phyloP scores from a whole-genome alignment of 768 basidiomycete genomes.

The Postia placenta region DNA sequence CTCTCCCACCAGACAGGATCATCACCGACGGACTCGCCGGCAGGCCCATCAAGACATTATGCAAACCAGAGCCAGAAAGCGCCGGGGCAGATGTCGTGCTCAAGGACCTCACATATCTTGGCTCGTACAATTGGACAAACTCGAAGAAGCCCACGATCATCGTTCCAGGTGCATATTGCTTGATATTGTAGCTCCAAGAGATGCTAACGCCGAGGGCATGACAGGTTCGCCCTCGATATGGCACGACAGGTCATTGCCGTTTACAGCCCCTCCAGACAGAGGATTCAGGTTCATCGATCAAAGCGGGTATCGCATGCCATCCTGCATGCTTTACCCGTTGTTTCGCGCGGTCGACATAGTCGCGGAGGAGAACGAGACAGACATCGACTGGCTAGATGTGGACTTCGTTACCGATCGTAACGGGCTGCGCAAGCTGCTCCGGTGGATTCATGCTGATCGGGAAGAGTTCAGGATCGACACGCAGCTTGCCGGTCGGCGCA shows the following conservation, averaged over 20 bases:
- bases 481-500: constrained; percentile 52
- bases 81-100: constrained; percentile 3
- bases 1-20: constrained; percentile 10
- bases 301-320: constrained; percentile 40
- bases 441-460: constrained; percentile 39
- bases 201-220: too few relatives aligned
- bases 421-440: constrained; percentile 54
- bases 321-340: constrained; percentile 44
- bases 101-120: constrained; percentile 34
- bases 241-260: constrained; percentile 43
- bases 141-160: constrained; percentile 39
- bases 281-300: constrained; percentile 50
- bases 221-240: constrained; percentile 58
- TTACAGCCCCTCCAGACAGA: constrained; percentile 46
- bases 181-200: too few relatives aligned
- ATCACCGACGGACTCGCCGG: constrained; percentile 6
- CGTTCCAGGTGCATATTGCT: constrained; percentile 37
- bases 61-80: constrained; percentile 1
- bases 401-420: constrained; percentile 60
- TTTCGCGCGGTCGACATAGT: constrained; percentile 49
- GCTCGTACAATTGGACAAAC: constrained; percentile 52
- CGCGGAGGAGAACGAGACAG: constrained; percentile 18
- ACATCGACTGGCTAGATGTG: constrained; percentile 31
- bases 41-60: constrained; percentile 3
- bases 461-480: constrained; percentile 63